Evolutionary conservation across 2,329 filamentous ascomycete genomes (phyloP), one percentile per base, ranked within the genome.

Genomic region (Neocucurbitaria cava): DNA sequence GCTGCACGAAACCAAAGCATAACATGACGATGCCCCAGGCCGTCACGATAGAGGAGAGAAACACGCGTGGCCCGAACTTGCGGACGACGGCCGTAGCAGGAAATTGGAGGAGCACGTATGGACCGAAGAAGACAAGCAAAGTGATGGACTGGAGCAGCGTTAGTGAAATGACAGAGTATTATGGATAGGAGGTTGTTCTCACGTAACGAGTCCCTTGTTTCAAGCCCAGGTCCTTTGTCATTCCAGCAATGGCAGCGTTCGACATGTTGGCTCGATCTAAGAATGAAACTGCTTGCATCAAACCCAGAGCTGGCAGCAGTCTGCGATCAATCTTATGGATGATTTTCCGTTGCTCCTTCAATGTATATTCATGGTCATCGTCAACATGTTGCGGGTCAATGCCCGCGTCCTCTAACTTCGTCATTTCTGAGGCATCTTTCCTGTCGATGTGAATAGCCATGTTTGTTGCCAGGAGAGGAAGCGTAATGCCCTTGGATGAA

Each of bases 251-350:
- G 23, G 9, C 18, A 42, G 54, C 61, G 41, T 66, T 62, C 3
- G 56, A 52, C 21, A 64, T 49, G 17, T 64, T 66, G 5, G 61
- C 56, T 36, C 63, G 54, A 24, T 64, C 59, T 17, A 66, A 62
- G 7, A 62, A 49, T 1, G 63, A 55, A 13, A 66, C 59, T 0
- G 59, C 54, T 36, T 64, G 76, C 10, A 75, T 65, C 5, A 72
- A 52, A 38, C 66, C 70, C 5, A 76, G 62, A 5, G 72, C 64
- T 1, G 72, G 71, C 6, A 76, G 57, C 2, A 77, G 58, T n/a
- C 72, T 62, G 38, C 68, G 35, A 43, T 77, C 74, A 23, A 76
- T 70, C 51, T 76, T 76, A 10, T 70, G 61, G 2, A 76, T 59
- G 9, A 76, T 66, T 21, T 57, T 58, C 35, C 70, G 72, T 2